Base-by-base conservation (phyloP, 805 yeast species). In the Ogataea polymorpha region DNA sequence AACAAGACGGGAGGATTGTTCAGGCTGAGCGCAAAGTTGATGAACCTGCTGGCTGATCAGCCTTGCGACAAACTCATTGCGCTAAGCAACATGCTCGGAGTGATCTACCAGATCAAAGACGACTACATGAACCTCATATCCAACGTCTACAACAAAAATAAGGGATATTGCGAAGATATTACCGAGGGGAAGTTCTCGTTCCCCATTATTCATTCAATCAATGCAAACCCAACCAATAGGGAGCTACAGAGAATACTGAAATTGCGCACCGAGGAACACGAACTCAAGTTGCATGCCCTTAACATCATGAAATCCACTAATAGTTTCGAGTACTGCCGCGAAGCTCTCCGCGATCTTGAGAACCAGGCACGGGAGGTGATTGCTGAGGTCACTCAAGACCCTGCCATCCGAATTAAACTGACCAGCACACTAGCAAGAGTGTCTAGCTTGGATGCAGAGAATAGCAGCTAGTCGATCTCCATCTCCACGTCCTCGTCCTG, bases 1-100 rank as follows among this genome's bases (percentile, higher is more conserved):
- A 81, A 87, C 56, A 90, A 84, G 52, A 90, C 97, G 0, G 96
- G 96, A 1, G 97, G 97, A 0, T 67, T 90, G 25, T 85, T 88
- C 56, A 69, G 96, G 48, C 66, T 90, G 25, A 80, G 91, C 0
- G 78, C 84, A 3, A 68, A 80, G 44, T 61, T 89, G 26, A 70
- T 89, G 75, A 80, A 43, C 20, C 39, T 63, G 11, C 17, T 47
- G 13, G 33, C 55, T 3, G 46, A 38, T 6, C 15, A 44, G 8
- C 44, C 51, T 2, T 45, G 37, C 29, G 40, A 25, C 4, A 46
- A 48, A 1, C 60, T 82, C 29, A 70, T 80, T 0, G 80, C 82
- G 7, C 63, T 88, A 27, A 82, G 95, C 14, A 84, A 86, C 55
- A 50, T 81, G 15, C 58, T 90, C n/a, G 97, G 97, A 1, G 72